Evolutionary conservation across 139 green algal species (phyloP).

Genomic region (Chlorella sp.): DNA sequence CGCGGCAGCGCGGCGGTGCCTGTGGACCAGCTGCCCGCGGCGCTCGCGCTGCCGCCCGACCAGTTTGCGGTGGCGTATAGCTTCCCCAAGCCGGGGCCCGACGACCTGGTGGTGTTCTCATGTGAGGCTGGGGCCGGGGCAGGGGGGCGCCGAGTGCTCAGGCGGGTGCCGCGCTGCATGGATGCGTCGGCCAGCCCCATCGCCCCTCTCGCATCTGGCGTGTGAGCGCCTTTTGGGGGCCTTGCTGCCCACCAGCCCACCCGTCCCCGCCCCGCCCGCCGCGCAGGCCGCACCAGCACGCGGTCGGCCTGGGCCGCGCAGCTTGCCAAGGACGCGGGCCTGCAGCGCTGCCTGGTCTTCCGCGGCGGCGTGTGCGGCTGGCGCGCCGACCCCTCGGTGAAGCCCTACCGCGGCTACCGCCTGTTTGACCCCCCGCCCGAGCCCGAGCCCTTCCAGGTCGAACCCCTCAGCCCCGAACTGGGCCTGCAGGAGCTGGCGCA

Average conservation of each 20-base stretch:
- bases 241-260: too few relatives aligned
- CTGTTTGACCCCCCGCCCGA: conserved; percentile 53
- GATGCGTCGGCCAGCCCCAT: too few relatives aligned
- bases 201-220: too few relatives aligned
- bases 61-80: conserved; percentile 53
- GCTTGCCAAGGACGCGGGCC: conserved; percentile 55
- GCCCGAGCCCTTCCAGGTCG: conserved; percentile 46
- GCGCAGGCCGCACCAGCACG: conserved; percentile 47
- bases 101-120: conserved; percentile 58
- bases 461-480: conserved; percentile 16
- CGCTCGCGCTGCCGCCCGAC: conserved; percentile 38
- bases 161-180: too few relatives aligned
- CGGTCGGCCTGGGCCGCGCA: conserved; percentile 69
- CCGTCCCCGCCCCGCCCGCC: not conserved
- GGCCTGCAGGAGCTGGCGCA: conserved; percentile 18
- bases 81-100: conserved; percentile 48
- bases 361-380: conserved; percentile 64
- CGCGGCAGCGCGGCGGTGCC: conserved; percentile 52
- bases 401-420: conserved; percentile 60
- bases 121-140: conserved; percentile 8
- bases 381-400: conserved; percentile 58
- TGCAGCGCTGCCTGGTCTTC: conserved; percentile 39
- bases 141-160: too few relatives aligned
- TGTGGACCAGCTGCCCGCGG: conserved; percentile 51
- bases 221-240: too few relatives aligned